phyloP scores from a whole-genome alignment of 129 eudicot species.

The Cynara cardunculus region DNA sequence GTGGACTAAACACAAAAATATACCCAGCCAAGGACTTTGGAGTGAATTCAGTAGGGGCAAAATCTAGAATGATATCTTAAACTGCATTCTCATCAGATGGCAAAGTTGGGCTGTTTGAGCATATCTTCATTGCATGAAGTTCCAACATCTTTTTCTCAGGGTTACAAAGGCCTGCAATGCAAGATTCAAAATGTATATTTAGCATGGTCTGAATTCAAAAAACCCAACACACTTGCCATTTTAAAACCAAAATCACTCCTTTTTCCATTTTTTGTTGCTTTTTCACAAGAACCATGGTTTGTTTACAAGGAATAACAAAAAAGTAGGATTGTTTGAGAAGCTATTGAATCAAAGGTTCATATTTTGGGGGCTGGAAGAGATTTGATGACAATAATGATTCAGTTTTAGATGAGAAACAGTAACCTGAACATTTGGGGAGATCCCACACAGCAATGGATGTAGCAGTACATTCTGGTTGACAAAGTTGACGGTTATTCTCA shows the following conservation, averaged over 20 bases:
- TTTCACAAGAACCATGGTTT: not conserved
- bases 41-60: not conserved
- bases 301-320: not conserved
- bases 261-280: not conserved
- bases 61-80: not conserved
- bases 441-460: slow-evolving; percentile 95
- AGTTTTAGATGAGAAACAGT: slow-evolving; percentile 5
- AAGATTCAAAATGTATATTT: slow-evolving; percentile 7
- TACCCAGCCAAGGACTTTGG: not conserved
- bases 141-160: slow-evolving; percentile 90
- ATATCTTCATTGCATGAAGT: slow-evolving; percentile 66
- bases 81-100: slow-evolving; percentile 37
- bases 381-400: not conserved
- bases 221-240: no score
- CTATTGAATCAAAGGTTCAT: not conserved
- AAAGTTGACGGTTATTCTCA: slow-evolving; percentile 62
- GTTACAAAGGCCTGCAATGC: slow-evolving; percentile 79
- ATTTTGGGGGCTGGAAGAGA: not conserved
- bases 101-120: slow-evolving; percentile 69
- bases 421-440: slow-evolving; percentile 94
- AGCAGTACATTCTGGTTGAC: slow-evolving; percentile 69
- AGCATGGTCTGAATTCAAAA: not conserved
- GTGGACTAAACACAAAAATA: not conserved
- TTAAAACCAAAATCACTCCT: no score
- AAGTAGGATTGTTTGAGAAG: not conserved